Percentiles rank a stretch among this genome's conserved stretches.
phyloP scores from a whole-genome alignment of 164 flowering plant genomes.

The Taxillus chinensis region DNA sequence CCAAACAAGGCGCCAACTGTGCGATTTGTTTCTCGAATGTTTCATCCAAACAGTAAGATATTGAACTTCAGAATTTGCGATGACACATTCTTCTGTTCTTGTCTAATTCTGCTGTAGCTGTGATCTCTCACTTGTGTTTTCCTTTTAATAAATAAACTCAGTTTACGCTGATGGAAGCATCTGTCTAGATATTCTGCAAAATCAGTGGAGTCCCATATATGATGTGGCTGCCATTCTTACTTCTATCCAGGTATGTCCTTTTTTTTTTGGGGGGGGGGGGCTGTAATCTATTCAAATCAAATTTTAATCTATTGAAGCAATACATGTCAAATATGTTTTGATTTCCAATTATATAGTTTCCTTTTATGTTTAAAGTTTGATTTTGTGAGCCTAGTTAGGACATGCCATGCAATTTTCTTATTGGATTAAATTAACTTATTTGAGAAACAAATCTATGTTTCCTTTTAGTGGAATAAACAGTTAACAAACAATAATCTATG shows the following conservation, averaged over 20 bases:
- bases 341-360: no score
- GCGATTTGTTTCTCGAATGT: conserved; percentile 58
- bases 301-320: no score
- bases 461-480: no score
- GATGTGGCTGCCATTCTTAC: conserved; percentile 50
- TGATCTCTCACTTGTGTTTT: neutral
- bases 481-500: no score
- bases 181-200: conserved; percentile 43
- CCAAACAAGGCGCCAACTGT: conserved; percentile 63
- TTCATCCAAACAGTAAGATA: conserved; percentile 61
- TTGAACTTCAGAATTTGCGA: neutral
- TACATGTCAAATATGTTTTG: no score
- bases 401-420: no score
- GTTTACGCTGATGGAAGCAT: conserved; percentile 66
- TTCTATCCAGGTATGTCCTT: conserved; percentile 34
- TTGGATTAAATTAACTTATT: no score
- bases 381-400: no score
- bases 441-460: no score
- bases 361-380: no score
- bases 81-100: neutral
- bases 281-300: neutral
- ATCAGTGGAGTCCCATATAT: conserved; percentile 52
- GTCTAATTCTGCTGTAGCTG: neutral
- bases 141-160: conserved; percentile 8
- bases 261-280: no score